These are phyloP conservation scores for Fusarium sp. DNA, from an alignment of 2,329 filamentous ascomycete species.

Conservation along the genomic window DNA sequence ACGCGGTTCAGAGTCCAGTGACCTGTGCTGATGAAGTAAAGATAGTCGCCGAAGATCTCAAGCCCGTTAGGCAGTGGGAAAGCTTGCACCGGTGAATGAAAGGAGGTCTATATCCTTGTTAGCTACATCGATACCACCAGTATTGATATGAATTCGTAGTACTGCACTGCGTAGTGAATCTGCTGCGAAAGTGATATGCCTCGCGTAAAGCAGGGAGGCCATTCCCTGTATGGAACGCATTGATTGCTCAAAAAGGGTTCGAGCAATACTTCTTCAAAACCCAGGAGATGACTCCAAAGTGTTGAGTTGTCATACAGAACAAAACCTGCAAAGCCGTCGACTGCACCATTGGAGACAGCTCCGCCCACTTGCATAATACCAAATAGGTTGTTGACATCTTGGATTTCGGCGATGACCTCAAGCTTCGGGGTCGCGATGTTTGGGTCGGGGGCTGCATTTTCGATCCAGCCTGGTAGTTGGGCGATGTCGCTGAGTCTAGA, in stretches of 20 bases:
- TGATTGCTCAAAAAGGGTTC: slow-evolving; percentile 1
- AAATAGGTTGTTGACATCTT: not conserved
- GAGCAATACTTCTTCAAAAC: not conserved
- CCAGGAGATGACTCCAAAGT: slow-evolving; percentile 7
- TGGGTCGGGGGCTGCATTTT: not conserved
- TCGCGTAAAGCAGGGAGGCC: not conserved
- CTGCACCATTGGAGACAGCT: not conserved
- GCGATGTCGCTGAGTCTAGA: not conserved
- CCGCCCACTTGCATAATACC: not conserved
- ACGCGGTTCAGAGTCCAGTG: not conserved
- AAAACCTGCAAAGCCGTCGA: not conserved
- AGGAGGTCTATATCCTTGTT: not conserved
- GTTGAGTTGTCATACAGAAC: not conserved
- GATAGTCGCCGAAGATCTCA: not conserved
- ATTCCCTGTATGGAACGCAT: slow-evolving; percentile 2
- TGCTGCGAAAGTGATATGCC: slow-evolving; percentile 6
- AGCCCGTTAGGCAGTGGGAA: not conserved
- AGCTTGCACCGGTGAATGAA: not conserved
- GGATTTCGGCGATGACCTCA: not conserved
- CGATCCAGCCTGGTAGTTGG: slow-evolving; percentile 2
- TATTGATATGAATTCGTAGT: not conserved
- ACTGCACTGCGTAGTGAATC: not conserved
- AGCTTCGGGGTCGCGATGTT: rapidly evolving
- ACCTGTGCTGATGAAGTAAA: slow-evolving; percentile 12
- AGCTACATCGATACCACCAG: not conserved